These are phyloP conservation scores for Patellifolia procumbens DNA, from an alignment of 179 eudicot species.

Conservation along the genomic window DNA sequence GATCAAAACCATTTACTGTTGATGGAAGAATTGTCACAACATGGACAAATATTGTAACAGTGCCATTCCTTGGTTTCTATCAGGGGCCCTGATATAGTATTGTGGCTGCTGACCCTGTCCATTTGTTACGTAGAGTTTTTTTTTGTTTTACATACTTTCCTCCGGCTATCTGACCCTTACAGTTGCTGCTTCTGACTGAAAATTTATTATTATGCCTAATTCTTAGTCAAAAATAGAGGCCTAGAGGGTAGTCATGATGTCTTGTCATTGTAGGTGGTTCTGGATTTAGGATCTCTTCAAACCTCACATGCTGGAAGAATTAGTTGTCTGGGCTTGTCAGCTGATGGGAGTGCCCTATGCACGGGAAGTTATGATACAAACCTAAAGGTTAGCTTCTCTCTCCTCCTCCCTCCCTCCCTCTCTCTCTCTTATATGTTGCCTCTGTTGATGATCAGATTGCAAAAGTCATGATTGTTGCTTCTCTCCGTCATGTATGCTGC, in stretches of 20 bases:
- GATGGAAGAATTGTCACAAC: not conserved
- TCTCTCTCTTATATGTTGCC: not conserved
- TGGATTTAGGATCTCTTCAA: constrained; percentile 79
- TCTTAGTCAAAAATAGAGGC: not conserved
- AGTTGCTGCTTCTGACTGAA: not conserved
- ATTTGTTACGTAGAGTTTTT: not conserved
- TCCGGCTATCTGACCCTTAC: not conserved
- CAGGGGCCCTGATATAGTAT: not conserved
- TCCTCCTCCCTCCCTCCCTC: not conserved
- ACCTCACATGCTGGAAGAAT: constrained; percentile 73
- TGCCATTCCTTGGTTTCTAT: not conserved
- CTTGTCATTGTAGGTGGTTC: constrained; percentile 52
- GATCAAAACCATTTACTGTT: not conserved
- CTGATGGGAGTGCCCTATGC: constrained; percentile 98
- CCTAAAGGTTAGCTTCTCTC: constrained; percentile 63
- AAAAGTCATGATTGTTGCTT: not conserved
- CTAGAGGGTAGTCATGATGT: not conserved
- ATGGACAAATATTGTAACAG: not conserved
- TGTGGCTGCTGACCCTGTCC: not conserved
- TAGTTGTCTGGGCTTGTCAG: constrained; percentile 88
- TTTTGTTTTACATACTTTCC: not conserved
- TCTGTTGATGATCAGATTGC: not conserved
- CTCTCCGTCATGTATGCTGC: not conserved
- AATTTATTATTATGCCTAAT: not conserved
- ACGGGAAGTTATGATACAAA: constrained; percentile 95